Evolutionary conservation across 116 monocot species (phyloP), one percentile per base, ranked within the genome.

Genomic region (Iris pallida): DNA sequence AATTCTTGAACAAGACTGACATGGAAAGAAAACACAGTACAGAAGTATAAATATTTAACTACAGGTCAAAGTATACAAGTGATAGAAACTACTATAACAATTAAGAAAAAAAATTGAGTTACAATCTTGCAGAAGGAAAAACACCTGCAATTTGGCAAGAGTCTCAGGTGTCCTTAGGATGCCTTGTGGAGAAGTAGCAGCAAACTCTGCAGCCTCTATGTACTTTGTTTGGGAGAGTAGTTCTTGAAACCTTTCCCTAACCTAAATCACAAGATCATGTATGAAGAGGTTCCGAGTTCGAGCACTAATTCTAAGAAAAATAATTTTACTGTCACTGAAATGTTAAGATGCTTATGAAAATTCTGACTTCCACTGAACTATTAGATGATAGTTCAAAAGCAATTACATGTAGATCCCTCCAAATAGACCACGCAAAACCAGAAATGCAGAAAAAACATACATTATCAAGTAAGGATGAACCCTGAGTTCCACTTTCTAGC

Each of bases 201-300:
- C 94, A 73, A 94, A 80, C 80, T 94, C 90, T 63, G 94, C 94
- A 64, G 94, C 94, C 70, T 94, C 94, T 69, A 90, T 94, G 65
- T 90, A 94, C 59, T 94, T 94, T 5, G 82, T 90, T 68, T 94
- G 94, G 42, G 94, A 84, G 70, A 93, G 86, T 17, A 93, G 45
- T 64, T 94, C 94, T 54, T 94, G 90, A 52, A 94, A 94, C 52
- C 89, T 87, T 61, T 94, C 87, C 42, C 90, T 90, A 65, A 94
- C 90, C 93, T 93, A 73, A 54, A 68, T 54, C 8, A 20, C 7
- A 16, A 46, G 30, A 30, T 30, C 30, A 30, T 30, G 30, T 0
- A 30, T 30, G 47, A 65, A 65, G 53, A 13, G 30, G 30, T 30
- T 30, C 30, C 3, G 30, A 30, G 30, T 30, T 30, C 30, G 30